A percentile compares a stretch with the other conserved stretches of the same genome.
Evolutionary conservation across 768 basidiomycete species (phyloP).

Genomic region (Boletus rufocinnamomeus): DNA sequence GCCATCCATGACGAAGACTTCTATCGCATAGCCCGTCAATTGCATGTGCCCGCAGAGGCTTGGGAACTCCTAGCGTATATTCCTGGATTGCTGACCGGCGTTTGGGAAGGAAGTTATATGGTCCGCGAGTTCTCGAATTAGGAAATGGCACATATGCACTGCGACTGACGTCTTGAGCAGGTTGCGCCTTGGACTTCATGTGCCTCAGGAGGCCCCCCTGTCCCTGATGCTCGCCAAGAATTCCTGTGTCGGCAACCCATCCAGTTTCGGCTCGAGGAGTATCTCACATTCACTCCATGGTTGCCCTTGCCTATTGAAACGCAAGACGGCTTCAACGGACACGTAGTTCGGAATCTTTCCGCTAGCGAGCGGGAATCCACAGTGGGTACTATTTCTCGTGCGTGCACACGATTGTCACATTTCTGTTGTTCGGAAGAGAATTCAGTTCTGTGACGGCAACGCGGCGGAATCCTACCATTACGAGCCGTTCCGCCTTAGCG

Average conservation of each 20-base stretch:
- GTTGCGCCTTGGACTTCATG: conserved; percentile 30
- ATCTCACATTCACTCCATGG: conserved; percentile 44
- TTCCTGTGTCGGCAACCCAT: conserved; percentile 51
- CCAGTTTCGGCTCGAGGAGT: conserved; percentile 50
- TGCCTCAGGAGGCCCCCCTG: conserved; percentile 13
- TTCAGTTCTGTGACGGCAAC: conserved; percentile 33
- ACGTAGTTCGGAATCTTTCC: conserved; percentile 22
- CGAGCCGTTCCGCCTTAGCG: conserved; percentile 34
- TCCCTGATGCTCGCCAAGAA: conserved; percentile 23
- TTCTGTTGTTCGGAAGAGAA: conserved; percentile 18
- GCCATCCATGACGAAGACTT: conserved; percentile 40
- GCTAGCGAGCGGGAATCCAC: conserved; percentile 25
- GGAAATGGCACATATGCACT: conserved; percentile 3
- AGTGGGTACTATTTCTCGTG: conserved; percentile 23
- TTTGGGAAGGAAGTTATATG: conserved; percentile 65
- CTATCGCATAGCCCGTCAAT: conserved; percentile 33
- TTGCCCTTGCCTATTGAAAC: conserved; percentile 34
- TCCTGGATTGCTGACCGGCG: conserved; percentile 51
- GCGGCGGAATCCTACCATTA: conserved; percentile 29
- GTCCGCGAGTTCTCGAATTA: conserved; percentile 38
- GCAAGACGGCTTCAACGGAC: conserved; percentile 24
- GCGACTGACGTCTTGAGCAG: conserved; percentile 26
- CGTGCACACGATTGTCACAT: conserved; percentile 25
- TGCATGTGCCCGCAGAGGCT: conserved; percentile 20
- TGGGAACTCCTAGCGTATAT: conserved; percentile 36